A percentile compares a stretch with the other conserved stretches of the same genome.
Evolutionary conservation across 2,329 filamentous ascomycete genomes (phyloP).

Genomic region (Emericellopsis cladophorae): DNA sequence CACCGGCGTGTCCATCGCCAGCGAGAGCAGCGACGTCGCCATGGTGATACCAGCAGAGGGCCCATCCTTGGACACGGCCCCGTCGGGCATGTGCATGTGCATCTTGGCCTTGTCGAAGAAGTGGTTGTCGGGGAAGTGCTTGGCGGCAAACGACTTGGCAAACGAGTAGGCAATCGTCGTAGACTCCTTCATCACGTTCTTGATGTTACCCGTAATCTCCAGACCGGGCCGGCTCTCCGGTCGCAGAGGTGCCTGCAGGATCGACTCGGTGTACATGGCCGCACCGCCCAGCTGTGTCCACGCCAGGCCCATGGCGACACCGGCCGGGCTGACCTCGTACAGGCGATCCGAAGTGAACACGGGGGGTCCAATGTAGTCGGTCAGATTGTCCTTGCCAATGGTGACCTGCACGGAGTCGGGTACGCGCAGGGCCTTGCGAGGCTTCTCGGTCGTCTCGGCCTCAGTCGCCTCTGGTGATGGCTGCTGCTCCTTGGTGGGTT

Average conservation of each 20-base stretch:
- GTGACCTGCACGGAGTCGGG: conserved; percentile 77
- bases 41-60: conserved; percentile 93
- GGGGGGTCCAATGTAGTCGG: conserved; percentile 92
- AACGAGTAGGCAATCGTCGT: conserved; percentile 93
- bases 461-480: conserved; percentile 19
- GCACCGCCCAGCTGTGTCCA: conserved; percentile 97
- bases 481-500: conserved; percentile 10
- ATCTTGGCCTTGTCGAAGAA: conserved; percentile 96
- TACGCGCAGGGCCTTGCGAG: conserved; percentile 67
- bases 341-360: conserved; percentile 92
- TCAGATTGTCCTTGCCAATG: conserved; percentile 81
- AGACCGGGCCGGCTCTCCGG: conserved; percentile 64
- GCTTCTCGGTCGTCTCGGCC: conserved; percentile 43
- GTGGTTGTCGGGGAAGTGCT: conserved; percentile 74
- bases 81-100: conserved; percentile 93
- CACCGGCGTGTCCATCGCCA: conserved; percentile 68
- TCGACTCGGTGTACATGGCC: conserved; percentile 94
- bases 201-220: conserved; percentile 88
- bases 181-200: conserved; percentile 97
- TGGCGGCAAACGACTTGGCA: conserved; percentile 77
- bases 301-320: conserved; percentile 93
- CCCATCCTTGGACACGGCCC: conserved; percentile 89
- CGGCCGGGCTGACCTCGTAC: conserved; percentile 85
- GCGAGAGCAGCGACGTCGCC: conserved; percentile 81
- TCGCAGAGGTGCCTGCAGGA: conserved; percentile 72